phyloP scores from a whole-genome alignment of 2,329 filamentous ascomycete species.

The Fusarium succisae region DNA sequence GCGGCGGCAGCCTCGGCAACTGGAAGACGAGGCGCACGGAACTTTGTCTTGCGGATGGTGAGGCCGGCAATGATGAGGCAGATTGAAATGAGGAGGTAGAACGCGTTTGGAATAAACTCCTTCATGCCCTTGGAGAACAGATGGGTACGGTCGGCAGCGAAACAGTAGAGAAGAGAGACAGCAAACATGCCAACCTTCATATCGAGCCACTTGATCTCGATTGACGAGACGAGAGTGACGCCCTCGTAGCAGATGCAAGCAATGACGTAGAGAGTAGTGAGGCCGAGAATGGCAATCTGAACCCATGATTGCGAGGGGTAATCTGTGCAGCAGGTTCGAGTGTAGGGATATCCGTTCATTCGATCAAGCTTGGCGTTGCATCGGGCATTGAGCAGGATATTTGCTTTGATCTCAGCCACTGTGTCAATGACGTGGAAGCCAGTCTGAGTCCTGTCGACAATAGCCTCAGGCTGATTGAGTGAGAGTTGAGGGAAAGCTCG shows the following conservation, averaged over 20 bases:
- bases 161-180: conserved; percentile 42
- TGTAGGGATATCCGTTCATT: conserved; percentile 52
- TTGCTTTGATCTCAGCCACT: conserved; percentile 47
- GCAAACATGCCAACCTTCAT: conserved; percentile 42
- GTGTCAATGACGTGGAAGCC: conserved; percentile 47
- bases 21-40: conserved; percentile 22
- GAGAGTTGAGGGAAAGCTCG: conserved; percentile 35
- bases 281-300: conserved; percentile 37
- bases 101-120: conserved; percentile 31
- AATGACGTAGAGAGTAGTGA: conserved; percentile 29
- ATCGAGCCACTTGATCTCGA: conserved; percentile 26
- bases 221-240: conserved; percentile 19
- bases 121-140: conserved; percentile 43
- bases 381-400: conserved; percentile 61
- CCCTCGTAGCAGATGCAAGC: conserved; percentile 32
- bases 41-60: conserved; percentile 32
- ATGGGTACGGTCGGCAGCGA: conserved; percentile 43
- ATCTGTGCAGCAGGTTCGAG: conserved; percentile 62
- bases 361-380: conserved; percentile 56
- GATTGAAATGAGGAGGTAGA: conserved; percentile 23
- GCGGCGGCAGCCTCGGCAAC: not conserved
- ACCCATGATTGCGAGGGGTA: conserved; percentile 48
- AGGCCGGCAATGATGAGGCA: conserved; percentile 9
- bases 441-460: conserved; percentile 35
- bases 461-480: conserved; percentile 27